A percentile compares a stretch with the other conserved stretches of the same genome.
Conservation (phyloP, 495 filamentous ascomycete genomes). For the Penicillium roqueforti region DNA sequence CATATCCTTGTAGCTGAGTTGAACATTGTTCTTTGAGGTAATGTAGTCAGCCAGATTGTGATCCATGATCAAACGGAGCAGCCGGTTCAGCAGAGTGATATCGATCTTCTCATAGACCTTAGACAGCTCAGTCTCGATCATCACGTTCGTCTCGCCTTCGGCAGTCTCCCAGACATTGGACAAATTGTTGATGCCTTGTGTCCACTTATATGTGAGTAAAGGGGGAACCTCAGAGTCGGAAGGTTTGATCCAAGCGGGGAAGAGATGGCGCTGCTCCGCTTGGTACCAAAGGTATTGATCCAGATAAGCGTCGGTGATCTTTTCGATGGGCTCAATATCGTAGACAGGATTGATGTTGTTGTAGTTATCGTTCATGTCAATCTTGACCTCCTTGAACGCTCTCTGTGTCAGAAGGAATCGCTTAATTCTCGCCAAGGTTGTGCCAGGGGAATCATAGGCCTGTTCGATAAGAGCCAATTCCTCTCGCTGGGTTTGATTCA, state of each 20-base stretch:
- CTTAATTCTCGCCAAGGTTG: slow-evolving; percentile 94
- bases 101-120: slow-evolving; percentile 99
- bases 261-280: slow-evolving; percentile 95
- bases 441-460: slow-evolving; percentile 96
- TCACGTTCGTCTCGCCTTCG: slow-evolving; percentile 96
- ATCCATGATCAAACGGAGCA: slow-evolving; percentile 96
- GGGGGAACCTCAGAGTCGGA: slow-evolving; percentile 99
- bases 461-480: slow-evolving; percentile 97
- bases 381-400: slow-evolving; percentile 98
- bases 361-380: slow-evolving; percentile 99
- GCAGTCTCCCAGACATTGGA: slow-evolving; percentile 93
- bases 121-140: slow-evolving; percentile 96
- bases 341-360: slow-evolving; percentile 98
- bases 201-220: slow-evolving; percentile 96
- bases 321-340: slow-evolving; percentile 98
- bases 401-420: slow-evolving; percentile 94
- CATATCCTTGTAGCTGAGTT: slow-evolving; percentile 99
- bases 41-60: slow-evolving; percentile 99
- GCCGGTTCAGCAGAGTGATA: slow-evolving; percentile 87
- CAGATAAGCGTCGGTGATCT: slow-evolving; percentile 98
- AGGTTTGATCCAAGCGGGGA: slow-evolving; percentile 99
- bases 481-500: slow-evolving; percentile 97
- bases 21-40: slow-evolving; percentile 98
- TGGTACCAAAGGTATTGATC: slow-evolving; percentile 99
- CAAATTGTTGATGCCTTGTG: slow-evolving; percentile 99